These are phyloP conservation scores for Cornus controversa DNA, from an alignment of 148 eudicot genomes.

Conservation along the genomic window DNA sequence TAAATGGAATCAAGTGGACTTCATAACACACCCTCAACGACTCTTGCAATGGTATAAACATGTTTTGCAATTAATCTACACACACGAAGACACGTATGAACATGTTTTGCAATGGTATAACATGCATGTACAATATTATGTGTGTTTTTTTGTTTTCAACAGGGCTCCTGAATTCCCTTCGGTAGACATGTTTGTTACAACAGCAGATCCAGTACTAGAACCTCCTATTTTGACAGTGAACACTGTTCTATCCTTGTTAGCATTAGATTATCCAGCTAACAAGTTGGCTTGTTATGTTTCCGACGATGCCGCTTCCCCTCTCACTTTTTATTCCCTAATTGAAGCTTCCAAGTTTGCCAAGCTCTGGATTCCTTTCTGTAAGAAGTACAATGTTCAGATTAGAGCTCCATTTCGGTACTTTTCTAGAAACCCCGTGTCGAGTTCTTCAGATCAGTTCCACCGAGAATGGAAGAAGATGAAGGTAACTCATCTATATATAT, in stretches of 20 bases:
- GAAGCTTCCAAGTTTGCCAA: conserved; percentile 34
- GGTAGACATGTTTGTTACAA: conserved; percentile 42
- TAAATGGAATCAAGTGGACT: too few relatives aligned
- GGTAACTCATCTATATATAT: conserved; percentile 6
- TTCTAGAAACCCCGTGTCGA: background rate
- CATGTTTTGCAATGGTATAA: too few relatives aligned
- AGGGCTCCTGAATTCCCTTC: conserved; percentile 28
- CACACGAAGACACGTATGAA: too few relatives aligned
- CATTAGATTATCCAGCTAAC: conserved; percentile 33
- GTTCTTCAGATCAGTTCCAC: conserved; percentile 24
- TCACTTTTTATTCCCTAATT: conserved; percentile 30
- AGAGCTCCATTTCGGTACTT: conserved; percentile 43
- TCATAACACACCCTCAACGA: too few relatives aligned
- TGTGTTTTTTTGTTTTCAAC: background rate
- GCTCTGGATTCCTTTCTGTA: conserved; percentile 49
- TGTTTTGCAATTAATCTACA: too few relatives aligned
- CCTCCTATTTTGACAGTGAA: conserved; percentile 40
- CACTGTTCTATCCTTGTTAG: conserved; percentile 39
- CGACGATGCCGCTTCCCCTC: conserved; percentile 38
- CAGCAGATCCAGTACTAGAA: conserved; percentile 36
- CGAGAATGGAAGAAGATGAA: conserved; percentile 31
- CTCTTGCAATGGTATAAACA: too few relatives aligned
- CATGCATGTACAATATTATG: too few relatives aligned
- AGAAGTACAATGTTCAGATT: conserved; percentile 13
- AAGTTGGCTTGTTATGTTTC: conserved; percentile 43